These are phyloP conservation scores for Nakaseomyces nivariensis DNA, from an alignment of 1,139 yeast species.

Conservation along the genomic window DNA sequence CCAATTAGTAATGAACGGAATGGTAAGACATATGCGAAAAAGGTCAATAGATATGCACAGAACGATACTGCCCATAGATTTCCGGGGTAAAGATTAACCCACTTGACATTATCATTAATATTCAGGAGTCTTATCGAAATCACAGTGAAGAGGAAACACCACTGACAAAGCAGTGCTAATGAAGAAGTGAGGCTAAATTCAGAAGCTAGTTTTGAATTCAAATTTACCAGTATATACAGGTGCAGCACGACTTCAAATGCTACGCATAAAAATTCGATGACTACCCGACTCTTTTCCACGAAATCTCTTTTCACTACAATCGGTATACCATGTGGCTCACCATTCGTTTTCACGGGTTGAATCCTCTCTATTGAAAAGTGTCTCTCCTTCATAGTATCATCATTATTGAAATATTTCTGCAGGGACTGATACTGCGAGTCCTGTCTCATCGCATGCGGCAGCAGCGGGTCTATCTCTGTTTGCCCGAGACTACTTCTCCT, in stretches of 20 bases:
- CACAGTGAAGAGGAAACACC: constrained; percentile 2
- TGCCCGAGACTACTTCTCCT: not conserved
- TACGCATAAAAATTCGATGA: constrained; percentile 41
- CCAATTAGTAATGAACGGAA: constrained; percentile 58
- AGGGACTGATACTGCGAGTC: constrained; percentile 1
- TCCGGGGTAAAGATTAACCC: constrained; percentile 20
- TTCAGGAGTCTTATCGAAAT: constrained; percentile 29
- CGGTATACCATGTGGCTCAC: constrained; percentile 17
- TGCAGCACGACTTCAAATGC: constrained; percentile 37
- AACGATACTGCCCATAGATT: constrained; percentile 66
- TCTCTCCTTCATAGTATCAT: constrained; percentile 13
- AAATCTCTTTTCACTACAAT: constrained; percentile 36
- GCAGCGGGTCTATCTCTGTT: constrained; percentile 13
- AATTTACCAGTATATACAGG: constrained; percentile 32
- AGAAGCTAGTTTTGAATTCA: constrained; percentile 31
- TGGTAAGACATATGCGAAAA: constrained; percentile 44
- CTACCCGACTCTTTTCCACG: constrained; percentile 43
- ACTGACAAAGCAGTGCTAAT: constrained; percentile 28
- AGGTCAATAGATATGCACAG: constrained; percentile 43
- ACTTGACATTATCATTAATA: constrained; percentile 32
- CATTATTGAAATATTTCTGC: constrained; percentile 1
- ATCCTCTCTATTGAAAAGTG: constrained; percentile 20
- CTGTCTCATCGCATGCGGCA: constrained; percentile 4
- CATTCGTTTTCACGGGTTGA: constrained; percentile 12
- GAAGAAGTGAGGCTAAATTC: constrained; percentile 26